Percentiles rank a stretch among this genome's conserved stretches.
Conservation (phyloP, 345 rosid species). For the Salix exigua region DNA sequence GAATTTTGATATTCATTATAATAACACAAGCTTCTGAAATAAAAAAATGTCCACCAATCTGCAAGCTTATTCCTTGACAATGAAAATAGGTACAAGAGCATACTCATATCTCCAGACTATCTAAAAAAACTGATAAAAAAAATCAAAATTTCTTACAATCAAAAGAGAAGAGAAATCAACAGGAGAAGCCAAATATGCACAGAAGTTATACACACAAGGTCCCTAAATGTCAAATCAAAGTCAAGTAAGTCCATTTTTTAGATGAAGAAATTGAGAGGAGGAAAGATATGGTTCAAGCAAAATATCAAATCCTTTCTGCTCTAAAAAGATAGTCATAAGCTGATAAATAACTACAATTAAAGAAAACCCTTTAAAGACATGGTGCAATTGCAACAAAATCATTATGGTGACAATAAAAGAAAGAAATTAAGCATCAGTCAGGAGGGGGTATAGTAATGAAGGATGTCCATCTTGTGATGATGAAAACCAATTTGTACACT, state of each 20-base stretch:
- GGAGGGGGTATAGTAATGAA: too few relatives aligned
- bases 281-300: too few relatives aligned
- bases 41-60: neutral
- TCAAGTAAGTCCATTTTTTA: neutral
- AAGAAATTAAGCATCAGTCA: too few relatives aligned
- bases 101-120: neutral
- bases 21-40: neutral
- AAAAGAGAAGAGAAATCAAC: neutral
- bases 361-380: neutral
- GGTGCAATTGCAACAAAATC: neutral
- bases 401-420: neutral
- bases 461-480: too few relatives aligned
- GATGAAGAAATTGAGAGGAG: neutral
- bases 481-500: too few relatives aligned
- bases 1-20: neutral
- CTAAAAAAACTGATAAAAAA: neutral
- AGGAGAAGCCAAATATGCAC: neutral
- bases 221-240: neutral
- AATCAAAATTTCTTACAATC: too few relatives aligned
- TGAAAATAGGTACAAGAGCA: neutral
- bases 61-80: neutral
- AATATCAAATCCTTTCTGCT: neutral
- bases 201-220: neutral
- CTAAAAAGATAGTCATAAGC: neutral
- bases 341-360: neutral